Percentiles rank a stretch among this genome's conserved stretches.
Evolutionary conservation across 495 filamentous ascomycete species (phyloP).

Genomic region (Penicillium longicatenatum): DNA sequence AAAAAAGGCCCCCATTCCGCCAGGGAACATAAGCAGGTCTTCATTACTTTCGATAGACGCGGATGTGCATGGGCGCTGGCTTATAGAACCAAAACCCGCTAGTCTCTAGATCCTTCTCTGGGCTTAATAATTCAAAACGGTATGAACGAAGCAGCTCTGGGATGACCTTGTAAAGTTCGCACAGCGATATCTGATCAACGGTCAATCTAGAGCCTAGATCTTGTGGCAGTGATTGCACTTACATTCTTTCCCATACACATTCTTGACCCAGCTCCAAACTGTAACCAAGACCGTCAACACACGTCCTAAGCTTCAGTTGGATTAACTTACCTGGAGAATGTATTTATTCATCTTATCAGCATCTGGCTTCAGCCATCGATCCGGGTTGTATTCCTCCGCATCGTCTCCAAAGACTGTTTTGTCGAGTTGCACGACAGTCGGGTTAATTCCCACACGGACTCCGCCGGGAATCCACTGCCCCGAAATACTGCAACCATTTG

Average conservation of each 20-base stretch:
- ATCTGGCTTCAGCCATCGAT: constrained; percentile 54
- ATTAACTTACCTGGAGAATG: constrained; percentile 10
- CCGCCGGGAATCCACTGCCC: constrained; percentile 24
- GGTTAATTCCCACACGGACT: constrained; percentile 28
- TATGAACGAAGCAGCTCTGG: constrained; percentile 18
- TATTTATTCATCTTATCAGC: constrained; percentile 18
- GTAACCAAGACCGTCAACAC: too few relatives aligned
- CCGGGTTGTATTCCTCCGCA: constrained; percentile 50
- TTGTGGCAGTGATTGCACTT: not conserved
- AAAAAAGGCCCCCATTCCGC: too few relatives aligned
- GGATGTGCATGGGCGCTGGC: constrained; percentile 38
- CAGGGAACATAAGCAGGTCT: too few relatives aligned
- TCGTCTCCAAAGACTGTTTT: constrained; percentile 52
- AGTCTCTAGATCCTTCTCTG: constrained; percentile 5
- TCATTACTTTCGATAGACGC: constrained; percentile 52
- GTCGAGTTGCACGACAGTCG: constrained; percentile 34
- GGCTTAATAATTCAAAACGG: constrained; percentile 12
- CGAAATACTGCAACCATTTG: constrained; percentile 13
- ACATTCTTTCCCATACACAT: constrained; percentile 24
- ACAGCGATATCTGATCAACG: constrained; percentile 14
- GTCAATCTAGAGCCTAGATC: not conserved
- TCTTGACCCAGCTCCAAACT: constrained; percentile 23
- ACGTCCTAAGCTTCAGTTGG: too few relatives aligned
- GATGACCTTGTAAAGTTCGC: constrained; percentile 25
- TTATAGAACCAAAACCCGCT: constrained; percentile 18